Base-by-base conservation (phyloP, 257 asterid genomes). In the Solanum infundibuliforme region DNA sequence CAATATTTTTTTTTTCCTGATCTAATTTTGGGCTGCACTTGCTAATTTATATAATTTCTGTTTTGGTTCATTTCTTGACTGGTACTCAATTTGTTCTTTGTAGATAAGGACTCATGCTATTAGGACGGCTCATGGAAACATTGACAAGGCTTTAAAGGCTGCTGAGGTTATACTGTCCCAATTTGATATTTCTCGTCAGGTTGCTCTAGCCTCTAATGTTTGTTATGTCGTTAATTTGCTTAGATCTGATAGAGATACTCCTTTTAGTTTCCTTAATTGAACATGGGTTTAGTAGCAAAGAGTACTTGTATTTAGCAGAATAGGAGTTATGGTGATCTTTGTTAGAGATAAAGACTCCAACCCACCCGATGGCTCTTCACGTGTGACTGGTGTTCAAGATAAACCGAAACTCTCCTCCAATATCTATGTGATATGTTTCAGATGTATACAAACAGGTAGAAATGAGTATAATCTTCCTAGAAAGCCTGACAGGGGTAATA, bases 61-160 rank as follows among this genome's bases (percentile, higher is more conserved):
- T 72, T 14, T 52, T 34, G 25, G 41, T 71, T 62, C 46, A 46
- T 73, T 41, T 85, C 27, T 18, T 86, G 35, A 85, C 20, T 89
- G 20, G 35, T 39, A n/a, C 4, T 76, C 83, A 6, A 76, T 48
- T n/a, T 79, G 25, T n/a, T 46, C 12, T 82, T 87, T 92, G 90
- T 87, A 97, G 99, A 92, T 97, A 87, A 94, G 97, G 91, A 97
- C 99, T 35, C 98, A 97, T 91, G 98, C 99, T 72, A 93, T 96
- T 88, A 92, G 99, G 90, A 93, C 93, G 89, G 99, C 99, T 87
- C 99, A 97, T 88, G 98, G 95, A 92, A 97, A 96, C 89, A 97
- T 97, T 89, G 99, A 97, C 92, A 96, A 86, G 93, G 94, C 99
- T 87, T 89, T 97, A 91, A 97, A 97, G 95, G 96, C 99, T 75